These are phyloP conservation scores for Heliosperma pusillum DNA, from an alignment of 148 eudicot species.

Conservation along the genomic window DNA sequence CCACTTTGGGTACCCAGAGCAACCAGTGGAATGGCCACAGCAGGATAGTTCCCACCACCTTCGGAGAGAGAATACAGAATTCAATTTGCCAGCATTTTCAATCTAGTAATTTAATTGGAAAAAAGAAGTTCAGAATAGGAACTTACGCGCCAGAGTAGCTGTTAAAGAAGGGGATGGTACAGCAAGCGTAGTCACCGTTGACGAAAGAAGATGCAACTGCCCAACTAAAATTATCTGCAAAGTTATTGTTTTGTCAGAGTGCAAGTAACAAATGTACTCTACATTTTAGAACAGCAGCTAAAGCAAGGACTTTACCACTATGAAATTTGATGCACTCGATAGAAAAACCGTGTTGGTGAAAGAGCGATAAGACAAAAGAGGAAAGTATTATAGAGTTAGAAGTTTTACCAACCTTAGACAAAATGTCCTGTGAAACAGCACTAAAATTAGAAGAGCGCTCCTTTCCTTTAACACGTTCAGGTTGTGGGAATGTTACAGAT, in stretches of 20 bases:
- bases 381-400: not conserved
- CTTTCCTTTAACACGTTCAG: conserved; percentile 31
- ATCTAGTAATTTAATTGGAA: conserved; percentile 8
- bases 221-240: conserved; percentile 84
- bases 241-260: conserved; percentile 17
- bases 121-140: conserved; percentile 23
- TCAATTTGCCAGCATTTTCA: conserved; percentile 21
- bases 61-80: conserved; percentile 24
- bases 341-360: not conserved
- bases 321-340: not conserved
- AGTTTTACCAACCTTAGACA: conserved; percentile 56
- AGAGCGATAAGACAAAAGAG: not conserved
- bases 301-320: not conserved
- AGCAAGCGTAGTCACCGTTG: conserved; percentile 85
- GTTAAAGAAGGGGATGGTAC: conserved; percentile 98
- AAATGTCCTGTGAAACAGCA: conserved; percentile 43
- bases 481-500: conserved; percentile 29
- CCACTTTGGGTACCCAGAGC: conserved; percentile 97
- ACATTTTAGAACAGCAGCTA: conserved; percentile 4
- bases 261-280: not conserved
- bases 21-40: conserved; percentile 94
- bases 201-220: conserved; percentile 96
- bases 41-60: conserved; percentile 99
- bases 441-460: conserved; percentile 33
- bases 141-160: conserved; percentile 95